A percentile compares a stretch with the other conserved stretches of the same genome.
Evolutionary conservation across 148 eudicot genomes (phyloP).

Genomic region (Diospyros lotus): DNA sequence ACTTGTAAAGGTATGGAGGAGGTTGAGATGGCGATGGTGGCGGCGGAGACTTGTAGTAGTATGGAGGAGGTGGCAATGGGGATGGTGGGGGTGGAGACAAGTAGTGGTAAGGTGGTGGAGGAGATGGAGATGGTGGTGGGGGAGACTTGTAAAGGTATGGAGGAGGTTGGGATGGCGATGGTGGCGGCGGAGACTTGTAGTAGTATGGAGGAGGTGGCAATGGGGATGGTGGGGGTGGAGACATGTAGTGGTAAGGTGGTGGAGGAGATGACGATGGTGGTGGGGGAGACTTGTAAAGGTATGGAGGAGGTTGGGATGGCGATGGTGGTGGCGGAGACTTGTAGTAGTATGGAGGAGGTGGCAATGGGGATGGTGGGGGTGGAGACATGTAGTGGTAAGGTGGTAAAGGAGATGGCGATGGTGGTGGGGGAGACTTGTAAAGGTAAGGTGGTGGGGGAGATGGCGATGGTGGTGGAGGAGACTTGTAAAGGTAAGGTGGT

Average conservation of each 20-base stretch:
- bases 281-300: slow-evolving; percentile 24
- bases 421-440: slow-evolving; percentile 34
- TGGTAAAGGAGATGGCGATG: slow-evolving; percentile 3
- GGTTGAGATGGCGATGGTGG: slow-evolving; percentile 16
- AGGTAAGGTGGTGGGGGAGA: slow-evolving; percentile 37
- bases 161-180: slow-evolving; percentile 11
- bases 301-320: slow-evolving; percentile 17
- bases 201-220: slow-evolving; percentile 3
- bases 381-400: slow-evolving; percentile 28
- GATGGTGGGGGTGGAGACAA: slow-evolving; percentile 19
- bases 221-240: slow-evolving; percentile 12
- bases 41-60: slow-evolving; percentile 29
- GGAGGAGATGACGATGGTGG: slow-evolving; percentile 38
- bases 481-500: slow-evolving; percentile 20
- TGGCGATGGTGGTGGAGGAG: slow-evolving; percentile 34
- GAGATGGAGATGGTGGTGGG: slow-evolving; percentile 19
- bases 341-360: slow-evolving; percentile 13
- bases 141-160: slow-evolving; percentile 23
- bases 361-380: slow-evolving; percentile 31
- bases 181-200: slow-evolving; percentile 34
- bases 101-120: slow-evolving; percentile 19
- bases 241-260: slow-evolving; percentile 17
- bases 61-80: slow-evolving; percentile 11
- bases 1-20: slow-evolving; percentile 26
- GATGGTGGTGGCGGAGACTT: slow-evolving; percentile 27